Percentiles rank a stretch among this genome's conserved stretches.
phyloP scores from a whole-genome alignment of 495 filamentous ascomycete species.

The Tuber borchii region DNA sequence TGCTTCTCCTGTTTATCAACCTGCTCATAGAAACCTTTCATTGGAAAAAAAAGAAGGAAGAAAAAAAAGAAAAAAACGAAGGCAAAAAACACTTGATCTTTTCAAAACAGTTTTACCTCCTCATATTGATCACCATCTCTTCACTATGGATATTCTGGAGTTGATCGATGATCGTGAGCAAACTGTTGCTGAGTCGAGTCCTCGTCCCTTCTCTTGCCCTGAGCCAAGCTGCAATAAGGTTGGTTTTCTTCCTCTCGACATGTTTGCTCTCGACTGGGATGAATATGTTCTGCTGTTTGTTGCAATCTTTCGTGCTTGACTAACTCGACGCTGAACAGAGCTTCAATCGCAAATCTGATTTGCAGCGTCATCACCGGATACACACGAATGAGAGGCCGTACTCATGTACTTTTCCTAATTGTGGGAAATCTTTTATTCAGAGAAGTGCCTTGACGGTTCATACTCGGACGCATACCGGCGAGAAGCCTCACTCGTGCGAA shows the following conservation, averaged over 20 bases:
- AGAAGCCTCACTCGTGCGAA: slow-evolving; percentile 81
- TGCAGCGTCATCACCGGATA: slow-evolving; percentile 80
- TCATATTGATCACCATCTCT: slow-evolving; percentile 21
- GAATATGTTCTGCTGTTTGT: slow-evolving; percentile 13
- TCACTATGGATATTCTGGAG: slow-evolving; percentile 43
- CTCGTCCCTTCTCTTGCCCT: slow-evolving; percentile 40
- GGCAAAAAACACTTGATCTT: slow-evolving; percentile 2
- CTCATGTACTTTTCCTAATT: slow-evolving; percentile 60
- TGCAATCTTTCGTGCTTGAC: slow-evolving; percentile 19
- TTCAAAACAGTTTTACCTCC: slow-evolving; percentile 4
- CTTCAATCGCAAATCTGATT: slow-evolving; percentile 89
- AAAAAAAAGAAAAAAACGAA: slow-evolving; percentile 17
- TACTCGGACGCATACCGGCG: slow-evolving; percentile 77
- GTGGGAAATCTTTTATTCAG: slow-evolving; percentile 86
- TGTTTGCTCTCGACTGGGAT: slow-evolving; percentile 14
- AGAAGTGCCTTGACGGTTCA: slow-evolving; percentile 82
- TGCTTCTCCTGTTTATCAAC: slow-evolving; percentile 30
- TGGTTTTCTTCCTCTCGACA: slow-evolving; percentile 22
- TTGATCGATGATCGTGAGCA: slow-evolving; percentile 44
- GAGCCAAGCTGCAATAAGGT: slow-evolving; percentile 42
- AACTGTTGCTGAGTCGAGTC: slow-evolving; percentile 38
- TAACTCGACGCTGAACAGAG: slow-evolving; percentile 50
- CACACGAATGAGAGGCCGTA: slow-evolving; percentile 87
- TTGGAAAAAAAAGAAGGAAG: slow-evolving; percentile 24
- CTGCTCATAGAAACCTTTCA: slow-evolving; percentile 26